These are phyloP conservation scores for Carpinus viminea DNA, from an alignment of 306 rosid species.

Conservation along the genomic window DNA sequence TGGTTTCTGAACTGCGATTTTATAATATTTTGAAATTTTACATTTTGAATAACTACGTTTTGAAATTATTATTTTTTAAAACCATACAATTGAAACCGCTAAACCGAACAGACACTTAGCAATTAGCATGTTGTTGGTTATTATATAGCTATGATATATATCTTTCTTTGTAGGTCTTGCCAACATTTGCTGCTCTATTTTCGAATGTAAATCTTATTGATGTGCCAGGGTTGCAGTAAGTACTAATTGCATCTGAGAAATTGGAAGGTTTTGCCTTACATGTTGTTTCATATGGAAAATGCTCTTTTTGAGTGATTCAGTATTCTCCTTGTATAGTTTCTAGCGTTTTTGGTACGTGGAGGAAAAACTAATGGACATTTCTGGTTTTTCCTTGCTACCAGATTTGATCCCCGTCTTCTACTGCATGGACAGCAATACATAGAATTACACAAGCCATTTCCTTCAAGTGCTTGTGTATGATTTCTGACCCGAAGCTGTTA, in stretches of 20 bases:
- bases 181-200: constrained; percentile 79
- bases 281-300: not conserved
- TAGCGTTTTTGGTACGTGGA: not conserved
- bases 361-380: constrained; percentile 12
- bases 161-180: constrained; percentile 61
- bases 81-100: too few relatives aligned
- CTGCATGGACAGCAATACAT: constrained; percentile 93
- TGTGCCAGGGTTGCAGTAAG: constrained; percentile 85
- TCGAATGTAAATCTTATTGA: constrained; percentile 19
- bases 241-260: constrained; percentile 28
- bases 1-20: too few relatives aligned
- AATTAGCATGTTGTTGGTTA: not conserved
- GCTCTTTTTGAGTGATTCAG: constrained; percentile 12
- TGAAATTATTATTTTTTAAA: too few relatives aligned
- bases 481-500: constrained; percentile 31
- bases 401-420: constrained; percentile 84
- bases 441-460: constrained; percentile 79
- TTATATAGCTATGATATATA: constrained; percentile 12
- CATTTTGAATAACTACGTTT: too few relatives aligned
- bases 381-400: constrained; percentile 33
- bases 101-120: too few relatives aligned
- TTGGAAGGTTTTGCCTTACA: constrained; percentile 9
- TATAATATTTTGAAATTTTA: too few relatives aligned
- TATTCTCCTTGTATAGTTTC: constrained; percentile 14
- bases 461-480: constrained; percentile 74